Conservation (phyloP, 129 eudicot species). For the Artemisia annua region DNA sequence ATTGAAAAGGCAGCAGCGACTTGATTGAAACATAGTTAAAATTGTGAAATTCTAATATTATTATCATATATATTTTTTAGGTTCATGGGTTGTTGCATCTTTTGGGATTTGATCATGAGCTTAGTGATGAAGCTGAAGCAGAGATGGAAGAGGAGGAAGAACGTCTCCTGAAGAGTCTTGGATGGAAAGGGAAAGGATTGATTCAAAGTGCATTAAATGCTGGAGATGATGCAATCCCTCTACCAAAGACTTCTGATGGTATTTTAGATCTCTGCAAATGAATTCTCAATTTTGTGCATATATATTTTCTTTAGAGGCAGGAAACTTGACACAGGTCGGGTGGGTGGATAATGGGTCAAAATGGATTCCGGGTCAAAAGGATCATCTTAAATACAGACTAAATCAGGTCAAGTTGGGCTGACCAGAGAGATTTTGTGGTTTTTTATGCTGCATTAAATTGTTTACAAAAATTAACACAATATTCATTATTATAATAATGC, state of each 20-base stretch:
- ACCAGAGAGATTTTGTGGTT: too few relatives aligned
- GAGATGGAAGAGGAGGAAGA: constrained; percentile 91
- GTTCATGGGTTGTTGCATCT: constrained; percentile 94
- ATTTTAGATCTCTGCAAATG: constrained; percentile 16
- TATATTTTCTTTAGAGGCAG: not conserved
- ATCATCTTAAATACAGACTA: too few relatives aligned
- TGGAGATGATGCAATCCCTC: constrained; percentile 45
- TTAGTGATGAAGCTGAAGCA: constrained; percentile 85
- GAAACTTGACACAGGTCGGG: not conserved
- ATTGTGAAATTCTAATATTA: not conserved
- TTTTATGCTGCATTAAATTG: too few relatives aligned
- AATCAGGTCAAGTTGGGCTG: too few relatives aligned
- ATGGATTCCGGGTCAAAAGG: not conserved
- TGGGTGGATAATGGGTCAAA: not conserved
- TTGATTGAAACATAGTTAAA: too few relatives aligned
- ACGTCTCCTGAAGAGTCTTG: constrained; percentile 71
- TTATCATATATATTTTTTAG: constrained; percentile 32
- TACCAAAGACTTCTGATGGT: constrained; percentile 51
- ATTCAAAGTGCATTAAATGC: constrained; percentile 68
- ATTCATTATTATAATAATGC: too few relatives aligned
- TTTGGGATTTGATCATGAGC: constrained; percentile 92
- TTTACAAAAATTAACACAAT: too few relatives aligned
- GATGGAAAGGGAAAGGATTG: constrained; percentile 94
- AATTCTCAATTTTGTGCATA: not conserved
- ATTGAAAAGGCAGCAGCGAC: too few relatives aligned